Evolutionary conservation across 371 early-diverging fungal genomes (phyloP), one percentile per base, ranked within the genome.

Genomic region (Mucor plumbeus): DNA sequence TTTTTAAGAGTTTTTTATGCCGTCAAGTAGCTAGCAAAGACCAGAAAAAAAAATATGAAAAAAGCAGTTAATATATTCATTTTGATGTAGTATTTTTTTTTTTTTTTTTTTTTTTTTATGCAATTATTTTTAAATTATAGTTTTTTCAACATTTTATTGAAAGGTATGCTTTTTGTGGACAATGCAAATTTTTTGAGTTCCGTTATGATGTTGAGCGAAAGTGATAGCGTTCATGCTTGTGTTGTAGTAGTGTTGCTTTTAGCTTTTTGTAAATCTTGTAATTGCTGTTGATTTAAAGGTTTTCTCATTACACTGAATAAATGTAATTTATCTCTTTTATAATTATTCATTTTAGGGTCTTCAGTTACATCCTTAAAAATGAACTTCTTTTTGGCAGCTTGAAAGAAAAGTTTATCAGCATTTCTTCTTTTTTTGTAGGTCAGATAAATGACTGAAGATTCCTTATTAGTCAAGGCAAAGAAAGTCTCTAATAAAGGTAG

Each of bases 341-440:
- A 81, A 3, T 33, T 61, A 8, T 58, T 47, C n/a, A 68, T 47
- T 21, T 76, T 71, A 11, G 78, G 81, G 58, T 78, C 76, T 15
- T 81, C 81, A 48, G 47, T 50, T 53, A 78, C 69, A 53, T 81
- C 80, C 7, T 40, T 64, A 21, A 81, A 48, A 19, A 56, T 63
- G 50, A 84, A 84, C 35, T 76, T 62, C 60, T 81, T 84, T 67
- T 69, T 69, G 50, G 79, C 76, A 68, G 81, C 59, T 33, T 68
- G 72, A 54, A 84, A 84, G 64, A 84, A 84, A 26, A 80, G 67
- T 44, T 81, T 81, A 41, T 84, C 82, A 7, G 82, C 84, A 41
- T 78, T 84, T 68, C 84, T 72, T 68, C 84, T 69, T 53, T 80
- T 76, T 13, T 71, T 68, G 40, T 84, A 81, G 26, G 72, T 68